A percentile compares a stretch with the other conserved stretches of the same genome.
phyloP scores from a whole-genome alignment of 2,329 filamentous ascomycete species.

The Penicillium sp. region DNA sequence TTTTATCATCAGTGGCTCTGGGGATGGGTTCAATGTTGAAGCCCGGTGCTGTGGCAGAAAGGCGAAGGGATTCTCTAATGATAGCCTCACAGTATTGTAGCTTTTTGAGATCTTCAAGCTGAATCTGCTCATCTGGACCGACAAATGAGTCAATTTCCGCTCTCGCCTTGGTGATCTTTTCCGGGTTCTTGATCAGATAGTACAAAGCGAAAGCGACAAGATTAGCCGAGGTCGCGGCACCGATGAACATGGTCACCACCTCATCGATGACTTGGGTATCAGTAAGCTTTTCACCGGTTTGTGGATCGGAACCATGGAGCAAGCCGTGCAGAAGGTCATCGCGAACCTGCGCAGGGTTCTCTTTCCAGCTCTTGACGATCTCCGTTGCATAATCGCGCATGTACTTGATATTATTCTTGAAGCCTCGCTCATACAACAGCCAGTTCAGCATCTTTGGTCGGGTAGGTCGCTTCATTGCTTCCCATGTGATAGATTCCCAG shows the following conservation, averaged over 20 bases:
- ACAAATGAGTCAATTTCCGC: conserved; percentile 61
- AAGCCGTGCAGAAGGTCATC: conserved; percentile 63
- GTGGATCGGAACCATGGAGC: conserved; percentile 59
- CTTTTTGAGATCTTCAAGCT: conserved; percentile 13
- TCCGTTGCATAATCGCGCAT: conserved; percentile 59
- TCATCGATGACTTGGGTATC: conserved; percentile 66
- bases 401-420: conserved; percentile 53
- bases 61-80: conserved; percentile 64
- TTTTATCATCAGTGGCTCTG: conserved; percentile 35
- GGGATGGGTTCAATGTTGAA: conserved; percentile 56
- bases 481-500: conserved; percentile 57
- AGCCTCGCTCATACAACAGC: conserved; percentile 53
- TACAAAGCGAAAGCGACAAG: conserved; percentile 66
- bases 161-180: conserved; percentile 60
- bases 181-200: conserved; percentile 63
- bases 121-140: conserved; percentile 14
- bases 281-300: conserved; percentile 59
- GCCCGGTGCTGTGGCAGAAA: conserved; percentile 59
- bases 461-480: conserved; percentile 57
- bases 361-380: conserved; percentile 57
- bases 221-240: conserved; percentile 71
- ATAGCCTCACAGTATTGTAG: conserved; percentile 64
- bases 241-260: conserved; percentile 64
- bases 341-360: conserved; percentile 52
- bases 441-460: conserved; percentile 54